Evolutionary conservation across 306 rosid genomes (phyloP), one percentile per base, ranked within the genome.

Genomic region (Trichosanthes truncata): DNA sequence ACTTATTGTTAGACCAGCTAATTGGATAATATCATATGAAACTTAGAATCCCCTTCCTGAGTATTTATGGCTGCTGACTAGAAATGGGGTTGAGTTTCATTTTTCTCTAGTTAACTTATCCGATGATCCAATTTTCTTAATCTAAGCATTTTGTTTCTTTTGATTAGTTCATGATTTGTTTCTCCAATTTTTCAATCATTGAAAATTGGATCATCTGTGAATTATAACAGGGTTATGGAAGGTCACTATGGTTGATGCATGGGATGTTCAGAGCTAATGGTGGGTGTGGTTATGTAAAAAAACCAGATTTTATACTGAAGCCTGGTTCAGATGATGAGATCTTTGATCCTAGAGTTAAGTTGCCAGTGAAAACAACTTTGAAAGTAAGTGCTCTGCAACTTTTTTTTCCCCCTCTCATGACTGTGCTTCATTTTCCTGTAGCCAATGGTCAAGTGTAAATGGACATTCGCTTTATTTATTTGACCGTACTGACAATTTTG

Each of bases 191-290:
- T 72, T 6, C 56, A 25, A 72, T 14, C 12, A 25, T 74, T 74
- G 56, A 46, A 69, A 61, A 53, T 69, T 79, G 55, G 71, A 82
- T 84, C 26, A 72, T 78, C 33, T 14, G 43, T 63, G 61, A 74
- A 49, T 49, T 84, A 52, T 85, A 79, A 81, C 78, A 96, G 99
- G 99, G 99, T 18, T 25, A 90, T 84, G 99, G 99, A 59, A 93
- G 99, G 87, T 89, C 98, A 51, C 93, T 96, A 56, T 93, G 99
- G 98, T 68, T 93, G 91, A 96, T 96, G 99, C 90, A 96, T 38
- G 99, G 99, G 65, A 96, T 96, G 98, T 96, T 96, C 87, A 91
- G 83, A 89, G 90, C 98, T 83, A 93, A 96, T 77, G 97, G 97
- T 57, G 89, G 91, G 74, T 96, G 99, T 49, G 99, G 99, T 59